These are phyloP conservation scores for Aspergillus ostianus DNA, from an alignment of 495 filamentous ascomycete species.

Conservation along the genomic window DNA sequence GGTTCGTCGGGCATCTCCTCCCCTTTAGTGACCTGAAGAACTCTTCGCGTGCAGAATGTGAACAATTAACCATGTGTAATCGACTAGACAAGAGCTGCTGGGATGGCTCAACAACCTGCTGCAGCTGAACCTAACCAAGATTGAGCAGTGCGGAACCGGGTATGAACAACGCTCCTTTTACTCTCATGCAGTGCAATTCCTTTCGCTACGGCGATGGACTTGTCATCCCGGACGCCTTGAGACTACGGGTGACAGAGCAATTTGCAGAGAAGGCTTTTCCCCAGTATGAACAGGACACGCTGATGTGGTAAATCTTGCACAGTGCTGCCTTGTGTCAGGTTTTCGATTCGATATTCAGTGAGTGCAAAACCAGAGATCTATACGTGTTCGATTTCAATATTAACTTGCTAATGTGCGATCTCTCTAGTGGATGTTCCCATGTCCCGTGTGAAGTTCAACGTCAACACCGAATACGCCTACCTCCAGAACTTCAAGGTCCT, in stretches of 20 bases:
- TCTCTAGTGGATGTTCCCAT: constrained; percentile 83
- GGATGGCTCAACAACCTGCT: constrained; percentile 97
- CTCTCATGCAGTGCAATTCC: constrained; percentile 8
- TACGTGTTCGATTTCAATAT: not conserved
- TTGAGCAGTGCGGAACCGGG: constrained; percentile 99
- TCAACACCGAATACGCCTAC: constrained; percentile 95
- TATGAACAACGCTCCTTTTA: constrained; percentile 52
- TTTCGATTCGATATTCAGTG: constrained; percentile 94
- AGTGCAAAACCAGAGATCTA: constrained; percentile 22
- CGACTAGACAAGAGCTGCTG: constrained; percentile 84
- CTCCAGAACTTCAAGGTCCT: constrained; percentile 97
- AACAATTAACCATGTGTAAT: not conserved
- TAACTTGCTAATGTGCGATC: constrained; percentile 20
- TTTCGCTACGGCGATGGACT: not conserved
- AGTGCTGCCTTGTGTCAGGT: constrained; percentile 95
- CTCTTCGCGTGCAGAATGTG: not conserved
- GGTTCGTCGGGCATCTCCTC: constrained; percentile 32
- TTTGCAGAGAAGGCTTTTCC: not conserved
- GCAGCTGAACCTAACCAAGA: constrained; percentile 94
- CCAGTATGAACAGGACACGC: constrained; percentile 1
- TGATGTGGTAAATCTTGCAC: constrained; percentile 24
- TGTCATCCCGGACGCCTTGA: not conserved
- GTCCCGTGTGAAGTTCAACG: constrained; percentile 96
- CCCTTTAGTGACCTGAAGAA: constrained; percentile 17
- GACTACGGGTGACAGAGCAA: not conserved